phyloP scores from a whole-genome alignment of 208 protist species.

The Acanthamoeba rhysodes region DNA sequence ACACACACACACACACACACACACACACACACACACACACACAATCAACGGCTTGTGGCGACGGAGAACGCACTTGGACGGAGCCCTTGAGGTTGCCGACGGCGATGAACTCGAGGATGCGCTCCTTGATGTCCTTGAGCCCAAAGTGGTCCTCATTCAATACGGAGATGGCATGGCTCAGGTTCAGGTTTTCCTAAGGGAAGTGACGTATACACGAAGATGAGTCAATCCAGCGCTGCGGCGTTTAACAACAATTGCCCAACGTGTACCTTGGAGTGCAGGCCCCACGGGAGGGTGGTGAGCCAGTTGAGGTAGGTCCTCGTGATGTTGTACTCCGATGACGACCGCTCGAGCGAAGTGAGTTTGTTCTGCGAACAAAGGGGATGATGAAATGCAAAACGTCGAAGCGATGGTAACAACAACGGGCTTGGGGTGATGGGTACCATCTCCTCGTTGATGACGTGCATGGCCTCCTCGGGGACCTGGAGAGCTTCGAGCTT shows the following conservation, averaged over 20 bases:
- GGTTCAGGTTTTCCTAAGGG: not conserved
- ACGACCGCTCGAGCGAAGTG: conserved; percentile 83
- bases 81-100: conserved; percentile 86
- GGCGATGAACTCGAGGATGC: conserved; percentile 95
- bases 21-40: not conserved
- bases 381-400: not conserved
- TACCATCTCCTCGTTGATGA: conserved; percentile 81
- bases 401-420: not conserved
- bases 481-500: conserved; percentile 79
- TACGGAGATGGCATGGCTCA: conserved; percentile 20
- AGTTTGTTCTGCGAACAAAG: conserved; percentile 88
- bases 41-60: too few species aligned
- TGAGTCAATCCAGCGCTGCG: not conserved
- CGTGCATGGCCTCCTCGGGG: conserved; percentile 57
- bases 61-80: not conserved
- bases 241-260: not conserved
- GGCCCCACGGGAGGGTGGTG: conserved; percentile 10
- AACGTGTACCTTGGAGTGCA: not conserved
- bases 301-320: conserved; percentile 94
- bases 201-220: not conserved
- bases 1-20: not conserved
- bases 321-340: conserved; percentile 90
- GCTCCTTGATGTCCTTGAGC: conserved; percentile 93
- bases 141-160: conserved; percentile 91
- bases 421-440: not conserved